Conservation (phyloP, 2,329 filamentous ascomycete species). For the Paraconiothyrium brasiliense region DNA sequence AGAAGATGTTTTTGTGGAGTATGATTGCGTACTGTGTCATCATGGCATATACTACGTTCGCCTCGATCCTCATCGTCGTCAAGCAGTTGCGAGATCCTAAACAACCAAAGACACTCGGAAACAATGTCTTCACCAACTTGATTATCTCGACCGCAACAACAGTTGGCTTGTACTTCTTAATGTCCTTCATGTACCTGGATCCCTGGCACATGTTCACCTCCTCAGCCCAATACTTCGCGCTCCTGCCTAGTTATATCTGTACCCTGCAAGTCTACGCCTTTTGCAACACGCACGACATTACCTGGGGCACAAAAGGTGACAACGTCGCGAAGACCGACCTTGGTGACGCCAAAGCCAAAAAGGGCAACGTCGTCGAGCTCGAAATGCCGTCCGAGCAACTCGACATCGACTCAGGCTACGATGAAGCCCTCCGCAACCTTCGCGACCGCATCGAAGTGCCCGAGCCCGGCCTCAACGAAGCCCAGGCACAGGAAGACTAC, state of each 20-base stretch:
- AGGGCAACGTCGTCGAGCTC: constrained; percentile 81
- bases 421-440: constrained; percentile 94
- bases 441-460: constrained; percentile 90
- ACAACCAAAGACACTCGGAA: constrained; percentile 69
- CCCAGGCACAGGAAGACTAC: constrained; percentile 96
- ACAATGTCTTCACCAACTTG: constrained; percentile 94
- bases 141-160: constrained; percentile 91
- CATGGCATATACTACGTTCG: constrained; percentile 95
- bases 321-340: constrained; percentile 94
- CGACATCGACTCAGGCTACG: constrained; percentile 97
- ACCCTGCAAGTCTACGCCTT: constrained; percentile 98
- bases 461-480: constrained; percentile 68
- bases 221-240: constrained; percentile 87
- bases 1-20: constrained; percentile 84
- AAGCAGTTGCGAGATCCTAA: constrained; percentile 72
- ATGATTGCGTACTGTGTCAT: constrained; percentile 93
- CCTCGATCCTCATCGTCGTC: constrained; percentile 86
- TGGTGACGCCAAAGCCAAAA: constrained; percentile 81
- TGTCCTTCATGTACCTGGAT: constrained; percentile 95
- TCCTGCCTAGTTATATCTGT: constrained; percentile 94
- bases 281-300: constrained; percentile 98
- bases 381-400: constrained; percentile 99
- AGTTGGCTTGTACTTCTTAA: constrained; percentile 92
- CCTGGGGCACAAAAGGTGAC: constrained; percentile 98
- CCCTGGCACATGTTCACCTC: constrained; percentile 99